These are phyloP conservation scores for Lavandula angustifolia DNA, from an alignment of 257 asterid genomes.

Conservation along the genomic window DNA sequence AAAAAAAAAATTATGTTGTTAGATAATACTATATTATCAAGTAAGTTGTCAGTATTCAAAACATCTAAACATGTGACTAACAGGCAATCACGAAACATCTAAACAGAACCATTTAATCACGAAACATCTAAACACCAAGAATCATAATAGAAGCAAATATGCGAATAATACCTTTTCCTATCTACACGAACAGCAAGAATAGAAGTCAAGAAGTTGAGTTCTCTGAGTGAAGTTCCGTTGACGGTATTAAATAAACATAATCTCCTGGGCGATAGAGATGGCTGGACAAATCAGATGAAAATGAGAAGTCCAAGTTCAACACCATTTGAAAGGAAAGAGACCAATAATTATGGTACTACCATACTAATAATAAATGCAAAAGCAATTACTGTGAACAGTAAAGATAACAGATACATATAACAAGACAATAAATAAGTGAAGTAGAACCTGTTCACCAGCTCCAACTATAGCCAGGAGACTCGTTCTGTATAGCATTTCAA, in stretches of 20 bases:
- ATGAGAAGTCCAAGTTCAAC: constrained; percentile 1
- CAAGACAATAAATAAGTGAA: background rate
- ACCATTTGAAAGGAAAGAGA: background rate
- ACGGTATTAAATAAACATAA: constrained; percentile 73
- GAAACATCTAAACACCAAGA: constrained; percentile 16
- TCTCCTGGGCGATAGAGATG: constrained; percentile 87
- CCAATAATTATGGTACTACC: background rate
- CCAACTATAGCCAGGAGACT: constrained; percentile 90
- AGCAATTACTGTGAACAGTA: background rate
- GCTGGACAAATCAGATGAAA: constrained; percentile 49
- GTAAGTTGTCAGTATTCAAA: background rate
- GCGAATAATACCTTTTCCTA: constrained; percentile 57
- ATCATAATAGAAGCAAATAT: constrained; percentile 20
- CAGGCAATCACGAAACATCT: constrained; percentile 10
- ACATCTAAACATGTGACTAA: constrained; percentile 9
- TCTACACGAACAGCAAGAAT: constrained; percentile 79
- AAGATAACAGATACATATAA: background rate
- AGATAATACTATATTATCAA: constrained; percentile 23
- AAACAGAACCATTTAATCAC: constrained; percentile 8
- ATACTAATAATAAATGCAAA: background rate
- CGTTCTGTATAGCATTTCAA: constrained; percentile 85
- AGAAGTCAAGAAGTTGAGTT: constrained; percentile 87
- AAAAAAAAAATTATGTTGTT: constrained; percentile 21
- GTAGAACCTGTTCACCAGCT: constrained; percentile 90
- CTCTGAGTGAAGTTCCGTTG: constrained; percentile 72